Evolutionary conservation across 495 filamentous ascomycete genomes (phyloP).

Genomic region (Choiromyces venosus): DNA sequence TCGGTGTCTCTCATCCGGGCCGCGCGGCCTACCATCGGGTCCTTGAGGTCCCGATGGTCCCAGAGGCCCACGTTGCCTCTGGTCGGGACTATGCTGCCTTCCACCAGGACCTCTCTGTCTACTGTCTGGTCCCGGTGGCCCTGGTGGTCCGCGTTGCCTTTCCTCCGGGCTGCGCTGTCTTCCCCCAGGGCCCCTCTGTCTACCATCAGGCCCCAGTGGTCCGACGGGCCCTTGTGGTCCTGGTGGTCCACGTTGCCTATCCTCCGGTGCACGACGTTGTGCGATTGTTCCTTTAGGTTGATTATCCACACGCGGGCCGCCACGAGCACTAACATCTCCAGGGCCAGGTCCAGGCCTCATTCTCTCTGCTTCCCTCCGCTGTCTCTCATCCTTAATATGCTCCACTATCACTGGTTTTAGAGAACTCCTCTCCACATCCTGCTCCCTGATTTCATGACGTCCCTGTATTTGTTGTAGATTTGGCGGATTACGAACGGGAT

Average conservation of each 20-base stretch:
- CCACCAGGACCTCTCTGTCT: background rate
- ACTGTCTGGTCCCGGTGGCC: background rate
- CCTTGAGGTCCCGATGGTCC: conserved; percentile 9
- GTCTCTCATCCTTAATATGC: conserved; percentile 9
- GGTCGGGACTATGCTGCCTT: conserved; percentile 5
- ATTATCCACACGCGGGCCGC: conserved; percentile 1
- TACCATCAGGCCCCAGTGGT: background rate
- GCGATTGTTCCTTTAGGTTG: background rate
- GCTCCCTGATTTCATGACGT: background rate
- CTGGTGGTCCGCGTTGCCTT: background rate
- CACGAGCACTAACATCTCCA: conserved; percentile 1
- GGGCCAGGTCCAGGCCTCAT: background rate
- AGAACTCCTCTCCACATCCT: conserved; percentile 19
- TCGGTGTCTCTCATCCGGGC: conserved; percentile 16
- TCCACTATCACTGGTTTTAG: conserved; percentile 26
- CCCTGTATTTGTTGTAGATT: conserved; percentile 21
- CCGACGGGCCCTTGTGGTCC: background rate
- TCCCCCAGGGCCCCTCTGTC: conserved; percentile 7
- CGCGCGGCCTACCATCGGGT: background rate
- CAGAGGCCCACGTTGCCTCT: conserved; percentile 4
- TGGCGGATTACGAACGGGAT: conserved; percentile 23
- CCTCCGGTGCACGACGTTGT: background rate
- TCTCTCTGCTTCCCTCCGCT: conserved; percentile 1
- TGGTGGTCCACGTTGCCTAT: conserved; percentile 7
- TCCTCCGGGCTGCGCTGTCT: conserved; percentile 5